A percentile compares a stretch with the other conserved stretches of the same genome.
phyloP scores from a whole-genome alignment of 2,329 filamentous ascomycete species.

The Fonsecaea monophora region DNA sequence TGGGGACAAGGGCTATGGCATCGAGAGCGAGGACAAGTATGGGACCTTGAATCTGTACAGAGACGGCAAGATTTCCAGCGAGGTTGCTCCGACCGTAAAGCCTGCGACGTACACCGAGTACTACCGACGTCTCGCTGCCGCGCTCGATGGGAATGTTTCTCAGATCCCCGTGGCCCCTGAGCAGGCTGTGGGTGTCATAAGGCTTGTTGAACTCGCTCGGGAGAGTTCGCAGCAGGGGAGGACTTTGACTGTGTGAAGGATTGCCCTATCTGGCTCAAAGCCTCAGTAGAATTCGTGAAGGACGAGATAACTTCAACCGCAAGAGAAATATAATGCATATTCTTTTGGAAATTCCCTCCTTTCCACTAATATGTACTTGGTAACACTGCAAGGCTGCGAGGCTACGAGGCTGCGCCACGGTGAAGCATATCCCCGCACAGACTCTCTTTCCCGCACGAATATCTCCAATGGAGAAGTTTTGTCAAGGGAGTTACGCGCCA shows the following conservation, averaged over 20 bases:
- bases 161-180: conserved; percentile 62
- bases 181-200: conserved; percentile 62
- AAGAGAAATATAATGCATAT: background rate
- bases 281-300: no score
- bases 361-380: no score
- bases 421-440: background rate
- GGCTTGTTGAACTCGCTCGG: conserved; percentile 62
- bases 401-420: conserved; percentile 1
- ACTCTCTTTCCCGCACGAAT: background rate
- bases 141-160: conserved; percentile 58
- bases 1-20: conserved; percentile 68
- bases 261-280: background rate
- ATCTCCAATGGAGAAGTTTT: background rate
- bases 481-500: background rate
- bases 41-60: conserved; percentile 66
- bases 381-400: background rate
- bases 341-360: background rate
- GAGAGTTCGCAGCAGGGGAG: conserved; percentile 60
- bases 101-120: conserved; percentile 73
- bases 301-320: background rate
- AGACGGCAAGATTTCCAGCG: conserved; percentile 56
- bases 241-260: conserved; percentile 48
- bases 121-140: conserved; percentile 64
- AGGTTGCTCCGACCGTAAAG: conserved; percentile 64
- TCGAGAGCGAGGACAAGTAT: conserved; percentile 65